Conservation (phyloP, 179 eudicot genomes). For the Actinidia arguta region DNA sequence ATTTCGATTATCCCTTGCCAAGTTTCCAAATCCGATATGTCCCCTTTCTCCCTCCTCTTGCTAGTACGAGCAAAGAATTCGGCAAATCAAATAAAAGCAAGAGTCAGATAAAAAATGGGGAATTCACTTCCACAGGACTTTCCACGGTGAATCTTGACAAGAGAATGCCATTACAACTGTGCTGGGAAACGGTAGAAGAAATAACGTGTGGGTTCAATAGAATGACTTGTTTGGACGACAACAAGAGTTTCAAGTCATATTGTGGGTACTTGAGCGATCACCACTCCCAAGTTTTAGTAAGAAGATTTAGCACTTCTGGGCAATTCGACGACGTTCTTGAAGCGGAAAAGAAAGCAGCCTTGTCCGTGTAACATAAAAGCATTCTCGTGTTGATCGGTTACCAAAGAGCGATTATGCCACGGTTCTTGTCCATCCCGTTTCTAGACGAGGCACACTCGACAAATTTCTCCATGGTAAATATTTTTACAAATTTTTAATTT, state of each 20-base stretch:
- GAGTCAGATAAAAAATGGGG: neutral
- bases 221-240: neutral
- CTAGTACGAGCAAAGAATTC: neutral
- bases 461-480: conserved; percentile 22
- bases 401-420: conserved; percentile 18
- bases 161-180: conserved; percentile 15
- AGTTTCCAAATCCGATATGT: neutral
- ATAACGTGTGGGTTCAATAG: conserved; percentile 21
- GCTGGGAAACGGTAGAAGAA: conserved; percentile 24
- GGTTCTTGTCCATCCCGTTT: conserved; percentile 17
- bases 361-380: conserved; percentile 25
- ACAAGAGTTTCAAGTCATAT: conserved; percentile 4
- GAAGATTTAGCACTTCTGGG: no score
- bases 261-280: conserved; percentile 15
- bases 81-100: neutral
- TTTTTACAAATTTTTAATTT: no score
- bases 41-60: neutral
- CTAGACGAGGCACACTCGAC: conserved; percentile 12
- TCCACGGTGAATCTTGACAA: neutral
- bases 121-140: no score
- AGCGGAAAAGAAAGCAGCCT: conserved; percentile 29
- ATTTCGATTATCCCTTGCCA: neutral
- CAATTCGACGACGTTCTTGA: neutral
- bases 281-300: conserved; percentile 16
- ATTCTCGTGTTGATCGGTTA: conserved; percentile 22